Evolutionary conservation across 2,329 filamentous ascomycete genomes (phyloP).

Genomic region (Venturia aucupariae): DNA sequence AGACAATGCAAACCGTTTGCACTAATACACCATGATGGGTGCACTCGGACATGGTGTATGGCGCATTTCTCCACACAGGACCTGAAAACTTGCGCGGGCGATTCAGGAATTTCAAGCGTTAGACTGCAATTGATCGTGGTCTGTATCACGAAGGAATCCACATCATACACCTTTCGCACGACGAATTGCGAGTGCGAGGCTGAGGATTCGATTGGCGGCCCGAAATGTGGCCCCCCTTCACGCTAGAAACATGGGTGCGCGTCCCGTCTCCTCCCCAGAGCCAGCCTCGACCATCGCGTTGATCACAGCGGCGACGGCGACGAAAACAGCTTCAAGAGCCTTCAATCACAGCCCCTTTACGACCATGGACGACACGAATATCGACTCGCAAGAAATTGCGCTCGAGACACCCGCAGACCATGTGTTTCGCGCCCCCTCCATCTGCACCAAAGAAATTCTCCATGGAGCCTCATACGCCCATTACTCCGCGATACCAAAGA

Average conservation of each 20-base stretch:
- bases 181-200: not conserved
- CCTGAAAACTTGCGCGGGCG: not conserved
- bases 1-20: not conserved
- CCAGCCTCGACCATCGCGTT: not conserved
- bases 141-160: not conserved
- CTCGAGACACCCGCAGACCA: conserved; percentile 27
- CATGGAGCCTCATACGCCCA: conserved; percentile 39
- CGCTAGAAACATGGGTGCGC: conserved; percentile 5
- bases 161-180: not conserved
- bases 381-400: conserved; percentile 25
- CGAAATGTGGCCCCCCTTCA: not conserved
- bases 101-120: not conserved
- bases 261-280: too few relatives aligned
- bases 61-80: not conserved
- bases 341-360: not conserved
- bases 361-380: conserved; percentile 17
- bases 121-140: not conserved
- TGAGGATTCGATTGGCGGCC: not conserved
- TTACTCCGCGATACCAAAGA: conserved; percentile 35
- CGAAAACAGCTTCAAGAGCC: not conserved
- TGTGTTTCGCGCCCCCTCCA: conserved; percentile 40
- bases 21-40: not conserved
- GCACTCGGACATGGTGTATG: not conserved
- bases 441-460: conserved; percentile 30
- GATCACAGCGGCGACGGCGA: not conserved